A percentile compares a stretch with the other conserved stretches of the same genome.
phyloP scores from a whole-genome alignment of 176 grass and related monocot species.

The Phoenix roebelenii region DNA sequence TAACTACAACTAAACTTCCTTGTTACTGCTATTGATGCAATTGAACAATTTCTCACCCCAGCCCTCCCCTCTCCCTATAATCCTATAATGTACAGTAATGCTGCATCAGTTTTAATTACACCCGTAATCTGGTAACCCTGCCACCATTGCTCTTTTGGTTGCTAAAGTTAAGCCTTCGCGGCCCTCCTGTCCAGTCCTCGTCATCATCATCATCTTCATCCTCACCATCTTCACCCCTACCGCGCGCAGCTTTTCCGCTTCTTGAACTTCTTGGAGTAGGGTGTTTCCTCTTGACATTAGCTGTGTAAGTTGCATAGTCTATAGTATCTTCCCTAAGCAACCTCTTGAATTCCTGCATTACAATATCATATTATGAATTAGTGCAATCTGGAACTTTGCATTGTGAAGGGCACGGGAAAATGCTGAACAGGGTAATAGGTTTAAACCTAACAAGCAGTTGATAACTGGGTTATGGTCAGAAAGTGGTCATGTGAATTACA shows the following conservation, averaged over 20 bases:
- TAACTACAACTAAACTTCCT: constrained; percentile 10
- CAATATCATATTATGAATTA: constrained; percentile 1
- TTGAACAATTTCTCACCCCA: neutral
- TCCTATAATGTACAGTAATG: constrained; percentile 52
- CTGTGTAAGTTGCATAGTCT: constrained; percentile 57
- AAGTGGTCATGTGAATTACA: no score
- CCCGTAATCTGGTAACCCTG: constrained; percentile 63
- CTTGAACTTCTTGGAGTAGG: constrained; percentile 61
- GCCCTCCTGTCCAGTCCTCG: constrained; percentile 50
- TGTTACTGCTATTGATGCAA: constrained; percentile 3
- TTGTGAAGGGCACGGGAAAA: no score
- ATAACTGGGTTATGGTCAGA: no score
- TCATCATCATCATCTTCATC: constrained; percentile 21
- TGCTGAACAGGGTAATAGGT: neutral
- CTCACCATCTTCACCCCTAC: constrained; percentile 15
- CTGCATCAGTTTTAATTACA: constrained; percentile 41
- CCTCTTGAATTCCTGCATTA: constrained; percentile 80
- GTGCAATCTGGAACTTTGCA: no score
- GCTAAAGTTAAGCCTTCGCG: constrained; percentile 67
- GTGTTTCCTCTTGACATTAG: constrained; percentile 56
- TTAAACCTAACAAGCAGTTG: no score
- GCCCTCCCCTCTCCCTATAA: constrained; percentile 2
- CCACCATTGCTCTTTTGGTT: constrained; percentile 46
- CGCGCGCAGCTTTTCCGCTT: constrained; percentile 40
- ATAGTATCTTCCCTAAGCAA: constrained; percentile 76